Evolutionary conservation across 371 early-diverging fungal genomes (phyloP).

Genomic region (Apophysomyces elegans): DNA sequence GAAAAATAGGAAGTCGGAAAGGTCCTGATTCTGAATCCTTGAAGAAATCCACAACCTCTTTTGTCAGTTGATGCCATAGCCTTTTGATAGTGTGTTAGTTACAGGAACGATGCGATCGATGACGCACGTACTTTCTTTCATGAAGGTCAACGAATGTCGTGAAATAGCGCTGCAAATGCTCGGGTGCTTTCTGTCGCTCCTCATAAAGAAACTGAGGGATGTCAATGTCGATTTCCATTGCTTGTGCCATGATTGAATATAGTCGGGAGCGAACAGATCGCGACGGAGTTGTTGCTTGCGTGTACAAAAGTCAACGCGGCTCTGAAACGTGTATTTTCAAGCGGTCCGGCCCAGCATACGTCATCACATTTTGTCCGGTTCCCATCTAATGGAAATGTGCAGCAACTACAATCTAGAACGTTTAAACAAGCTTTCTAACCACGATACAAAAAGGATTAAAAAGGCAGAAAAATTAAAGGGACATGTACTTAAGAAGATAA

Average conservation of each 20-base stretch:
- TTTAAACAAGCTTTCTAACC: no score
- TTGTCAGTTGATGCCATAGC: constrained; percentile 97
- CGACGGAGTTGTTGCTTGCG: no score
- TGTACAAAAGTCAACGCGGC: no score
- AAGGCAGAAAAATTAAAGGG: no score
- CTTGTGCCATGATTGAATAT: constrained; percentile 40
- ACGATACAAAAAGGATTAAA: no score
- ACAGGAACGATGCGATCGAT: constrained; percentile 9
- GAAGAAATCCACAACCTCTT: constrained; percentile 77
- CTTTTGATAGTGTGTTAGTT: constrained; percentile 44
- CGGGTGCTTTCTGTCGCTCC: constrained; percentile 72
- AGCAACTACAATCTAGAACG: no score
- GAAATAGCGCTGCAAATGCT: constrained; percentile 73
- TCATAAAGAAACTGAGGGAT: constrained; percentile 75
- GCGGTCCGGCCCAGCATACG: no score
- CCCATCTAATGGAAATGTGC: no score
- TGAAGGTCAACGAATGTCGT: constrained; percentile 86
- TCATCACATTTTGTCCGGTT: no score
- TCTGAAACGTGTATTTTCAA: no score
- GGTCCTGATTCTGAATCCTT: constrained; percentile 77
- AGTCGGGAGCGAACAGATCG: not conserved
- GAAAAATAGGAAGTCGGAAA: constrained; percentile 80
- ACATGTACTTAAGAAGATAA: no score
- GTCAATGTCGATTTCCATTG: constrained; percentile 86
- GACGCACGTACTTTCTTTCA: constrained; percentile 84